A percentile compares a stretch with the other conserved stretches of the same genome.
phyloP scores from a whole-genome alignment of 2,329 filamentous ascomycete genomes.

The Fusarium siculi region DNA sequence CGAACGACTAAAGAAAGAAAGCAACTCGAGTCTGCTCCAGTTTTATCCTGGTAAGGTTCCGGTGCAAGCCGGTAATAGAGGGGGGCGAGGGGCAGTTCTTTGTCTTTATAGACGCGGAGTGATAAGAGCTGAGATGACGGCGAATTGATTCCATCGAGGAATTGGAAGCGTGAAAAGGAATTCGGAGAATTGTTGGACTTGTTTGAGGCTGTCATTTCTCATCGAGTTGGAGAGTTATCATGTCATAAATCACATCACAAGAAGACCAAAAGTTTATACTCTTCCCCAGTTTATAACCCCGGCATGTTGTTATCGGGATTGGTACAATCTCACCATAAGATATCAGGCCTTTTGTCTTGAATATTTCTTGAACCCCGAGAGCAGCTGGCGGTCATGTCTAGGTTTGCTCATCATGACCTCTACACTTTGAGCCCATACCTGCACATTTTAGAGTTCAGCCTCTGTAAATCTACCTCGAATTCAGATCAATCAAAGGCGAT shows the following conservation, averaged over 20 bases:
- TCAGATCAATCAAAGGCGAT: conserved; percentile 10
- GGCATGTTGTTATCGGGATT: background rate
- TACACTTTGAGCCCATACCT: background rate
- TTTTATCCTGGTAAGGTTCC: conserved; percentile 40
- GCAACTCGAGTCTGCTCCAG: conserved; percentile 33
- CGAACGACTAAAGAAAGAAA: conserved; percentile 31
- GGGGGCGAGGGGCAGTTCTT: conserved; percentile 20
- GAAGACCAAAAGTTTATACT: background rate
- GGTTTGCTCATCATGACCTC: conserved; percentile 25
- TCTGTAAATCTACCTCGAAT: conserved; percentile 6
- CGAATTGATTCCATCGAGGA: conserved; percentile 7
- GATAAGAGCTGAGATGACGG: conserved; percentile 34
- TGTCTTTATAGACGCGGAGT: conserved; percentile 11
- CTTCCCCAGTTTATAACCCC: background rate
- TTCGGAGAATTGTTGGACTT: background rate
- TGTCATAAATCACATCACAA: background rate
- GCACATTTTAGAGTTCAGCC: conserved; percentile 25
- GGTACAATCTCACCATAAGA: background rate
- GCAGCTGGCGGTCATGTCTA: background rate
- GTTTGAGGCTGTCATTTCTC: background rate
- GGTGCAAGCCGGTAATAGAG: conserved; percentile 40
- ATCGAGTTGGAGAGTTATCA: background rate
- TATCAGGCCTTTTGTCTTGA: background rate
- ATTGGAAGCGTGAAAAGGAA: background rate
- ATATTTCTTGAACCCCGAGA: background rate